Conservation (phyloP, 306 rosid genomes). For the Cajanus cajan region DNA sequence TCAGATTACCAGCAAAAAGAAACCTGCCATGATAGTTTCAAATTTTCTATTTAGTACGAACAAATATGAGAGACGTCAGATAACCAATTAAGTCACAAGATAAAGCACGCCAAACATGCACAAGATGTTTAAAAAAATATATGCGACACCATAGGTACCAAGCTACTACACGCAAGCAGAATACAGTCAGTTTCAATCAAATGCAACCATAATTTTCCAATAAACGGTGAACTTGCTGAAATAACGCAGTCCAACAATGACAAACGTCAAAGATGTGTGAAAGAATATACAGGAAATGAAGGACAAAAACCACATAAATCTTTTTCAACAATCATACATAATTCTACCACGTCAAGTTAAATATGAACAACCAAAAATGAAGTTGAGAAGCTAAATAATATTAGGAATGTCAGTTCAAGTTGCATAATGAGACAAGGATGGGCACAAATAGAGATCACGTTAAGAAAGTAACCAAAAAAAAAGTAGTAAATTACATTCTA, state of each 20-base stretch:
- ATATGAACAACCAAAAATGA: neutral
- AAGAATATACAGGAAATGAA: neutral
- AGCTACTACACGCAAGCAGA: neutral
- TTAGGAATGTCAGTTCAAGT: neutral
- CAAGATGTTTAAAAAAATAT: neutral
- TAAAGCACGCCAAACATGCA: conserved; percentile 5
- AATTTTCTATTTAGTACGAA: neutral
- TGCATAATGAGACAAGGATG: neutral
- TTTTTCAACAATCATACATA: neutral
- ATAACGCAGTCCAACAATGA: neutral
- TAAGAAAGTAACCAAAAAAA: neutral
- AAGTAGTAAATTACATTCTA: neutral
- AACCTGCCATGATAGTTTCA: conserved; percentile 25
- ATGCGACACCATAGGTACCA: neutral
- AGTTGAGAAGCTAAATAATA: neutral
- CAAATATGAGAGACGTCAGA: neutral
- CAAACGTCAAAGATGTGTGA: neutral
- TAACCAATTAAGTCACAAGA: neutral
- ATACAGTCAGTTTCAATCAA: neutral
- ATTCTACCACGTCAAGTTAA: neutral
- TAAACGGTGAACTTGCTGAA: neutral
- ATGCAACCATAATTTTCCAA: neutral
- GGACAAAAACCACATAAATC: neutral
- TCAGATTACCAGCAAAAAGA: conserved; percentile 21
- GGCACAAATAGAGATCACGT: neutral